Evolutionary conservation across 73 alveolate genomes (phyloP), one percentile per base, ranked within the genome.

Genomic region (Paramecium biaurelia): DNA sequence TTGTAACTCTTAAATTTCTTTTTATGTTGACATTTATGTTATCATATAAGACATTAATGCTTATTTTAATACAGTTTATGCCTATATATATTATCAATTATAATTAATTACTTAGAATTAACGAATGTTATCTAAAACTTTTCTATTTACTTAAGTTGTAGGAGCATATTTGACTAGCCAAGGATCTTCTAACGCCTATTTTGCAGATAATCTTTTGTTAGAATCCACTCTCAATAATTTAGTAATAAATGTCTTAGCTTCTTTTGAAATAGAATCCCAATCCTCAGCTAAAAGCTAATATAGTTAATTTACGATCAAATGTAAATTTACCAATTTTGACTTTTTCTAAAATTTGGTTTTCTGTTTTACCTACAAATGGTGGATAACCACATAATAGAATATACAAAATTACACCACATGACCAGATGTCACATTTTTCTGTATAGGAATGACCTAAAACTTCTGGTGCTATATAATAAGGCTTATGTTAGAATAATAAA

Each of bases 361-460:
- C 93, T 45, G 92, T 86, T 53, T 86, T 92, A 15, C 96, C 97
- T 0, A 70, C 93, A 56, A 94, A 94, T 1, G 96, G 97, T 1
- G 96, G 96, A n/a, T 93, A 57, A 7, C 96, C 97, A 14, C 95
- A 41, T 67, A 94, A 42, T 35, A 94, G 53, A 57, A 94, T 85
- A 37, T 92, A 94, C 67, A 94, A 57, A 20, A 94, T 94, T 14
- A 94, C 97, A 2, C 97, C 97, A 74, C 95, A 92, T 15, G 96
- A 85, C 97, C 97, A 94, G 9, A 94, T 76, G 72, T 94, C 96
- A 67, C 97, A 92, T 92, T 94, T 94, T 63, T 94, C 97, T 49
- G 84, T 57, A 70, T 92, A 94, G 12, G 86, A 57, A 70, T 79
- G 85, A 53, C 92, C 86, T 56, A 92, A 76, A 5, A 93, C 93